phyloP scores from a whole-genome alignment of 192 early-diverging fungal genomes.

The Paraglomus brasilianum region DNA sequence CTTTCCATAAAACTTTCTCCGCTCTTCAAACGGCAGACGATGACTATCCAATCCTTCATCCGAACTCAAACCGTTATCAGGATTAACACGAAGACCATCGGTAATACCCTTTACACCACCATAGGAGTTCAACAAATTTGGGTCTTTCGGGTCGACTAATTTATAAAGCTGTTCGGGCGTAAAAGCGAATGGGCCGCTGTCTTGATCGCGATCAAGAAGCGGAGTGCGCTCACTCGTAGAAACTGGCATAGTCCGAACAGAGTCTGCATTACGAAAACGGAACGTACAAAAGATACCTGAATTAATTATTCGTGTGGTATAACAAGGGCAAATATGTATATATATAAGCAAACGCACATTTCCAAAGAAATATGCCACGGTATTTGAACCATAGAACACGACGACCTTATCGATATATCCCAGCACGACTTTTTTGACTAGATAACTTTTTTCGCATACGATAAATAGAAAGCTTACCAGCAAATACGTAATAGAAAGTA shows the following conservation, averaged over 20 bases:
- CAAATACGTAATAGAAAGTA: too few relatives aligned
- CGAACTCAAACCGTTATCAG: conserved; percentile 52
- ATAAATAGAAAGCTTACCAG: too few relatives aligned
- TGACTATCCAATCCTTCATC: conserved; percentile 45
- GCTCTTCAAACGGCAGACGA: conserved; percentile 41
- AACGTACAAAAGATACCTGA: too few relatives aligned
- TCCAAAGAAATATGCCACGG: too few relatives aligned
- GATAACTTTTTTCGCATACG: too few relatives aligned
- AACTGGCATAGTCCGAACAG: not conserved
- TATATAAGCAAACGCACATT: too few relatives aligned
- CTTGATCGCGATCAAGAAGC: not conserved
- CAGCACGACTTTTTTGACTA: too few relatives aligned
- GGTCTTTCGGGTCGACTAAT: conserved; percentile 68
- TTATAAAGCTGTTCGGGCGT: conserved; percentile 50
- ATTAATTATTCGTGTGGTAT: too few relatives aligned
- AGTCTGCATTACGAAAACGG: conserved; percentile 4
- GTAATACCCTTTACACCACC: conserved; percentile 62
- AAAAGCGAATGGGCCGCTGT: conserved; percentile 40
- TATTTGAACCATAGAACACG: too few relatives aligned
- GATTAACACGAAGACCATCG: conserved; percentile 60
- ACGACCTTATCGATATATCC: too few relatives aligned
- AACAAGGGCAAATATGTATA: too few relatives aligned
- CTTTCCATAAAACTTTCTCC: conserved; percentile 44
- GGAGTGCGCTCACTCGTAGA: not conserved
- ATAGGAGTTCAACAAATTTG: conserved; percentile 50